Evolutionary conservation across 2,329 filamentous ascomycete species (phyloP).

Genomic region (Penicillium sp.): DNA sequence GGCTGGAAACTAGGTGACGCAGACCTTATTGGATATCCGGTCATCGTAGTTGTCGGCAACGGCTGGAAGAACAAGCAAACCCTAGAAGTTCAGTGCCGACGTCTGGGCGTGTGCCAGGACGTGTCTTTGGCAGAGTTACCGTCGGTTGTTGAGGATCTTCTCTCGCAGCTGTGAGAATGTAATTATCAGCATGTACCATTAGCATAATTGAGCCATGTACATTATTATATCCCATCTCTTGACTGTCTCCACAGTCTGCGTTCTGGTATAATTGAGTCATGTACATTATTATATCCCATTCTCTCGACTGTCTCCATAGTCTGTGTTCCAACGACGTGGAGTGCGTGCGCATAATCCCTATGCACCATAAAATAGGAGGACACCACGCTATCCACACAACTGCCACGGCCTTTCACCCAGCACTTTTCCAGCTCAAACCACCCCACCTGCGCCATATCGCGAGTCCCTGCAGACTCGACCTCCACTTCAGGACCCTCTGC

Average conservation of each 20-base stretch:
- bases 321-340: background rate
- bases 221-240: background rate
- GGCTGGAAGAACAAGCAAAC: constrained; percentile 55
- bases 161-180: constrained; percentile 48
- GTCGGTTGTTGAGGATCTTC: constrained; percentile 44
- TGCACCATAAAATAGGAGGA: too few species aligned
- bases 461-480: constrained; percentile 3
- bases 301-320: background rate
- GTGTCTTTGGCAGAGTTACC: constrained; percentile 51
- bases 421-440: constrained; percentile 5
- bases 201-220: background rate
- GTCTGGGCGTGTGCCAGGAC: constrained; percentile 57
- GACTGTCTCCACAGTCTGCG: background rate
- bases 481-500: background rate
- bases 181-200: background rate
- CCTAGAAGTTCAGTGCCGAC: constrained; percentile 76
- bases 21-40: constrained; percentile 80
- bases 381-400: constrained; percentile 2
- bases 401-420: constrained; percentile 6
- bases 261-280: background rate
- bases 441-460: constrained; percentile 11
- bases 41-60: constrained; percentile 73
- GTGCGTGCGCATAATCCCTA: constrained; percentile 6
- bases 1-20: constrained; percentile 88
- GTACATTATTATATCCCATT: background rate